Conservation (phyloP, 768 basidiomycete species). For the Tulasnella sp. region DNA sequence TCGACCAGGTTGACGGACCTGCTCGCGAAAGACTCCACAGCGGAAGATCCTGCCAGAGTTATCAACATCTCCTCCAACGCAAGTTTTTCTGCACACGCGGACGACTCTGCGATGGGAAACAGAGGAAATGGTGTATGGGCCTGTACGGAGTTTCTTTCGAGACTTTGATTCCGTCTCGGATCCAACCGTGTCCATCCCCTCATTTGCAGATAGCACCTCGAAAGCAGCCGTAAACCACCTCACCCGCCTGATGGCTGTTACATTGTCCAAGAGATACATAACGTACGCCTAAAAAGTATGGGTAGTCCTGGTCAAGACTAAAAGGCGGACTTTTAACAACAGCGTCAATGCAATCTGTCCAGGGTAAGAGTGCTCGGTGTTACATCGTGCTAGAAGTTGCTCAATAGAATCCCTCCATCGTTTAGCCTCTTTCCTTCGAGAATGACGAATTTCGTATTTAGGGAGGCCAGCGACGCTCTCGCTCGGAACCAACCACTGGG, state of each 20-base stretch:
- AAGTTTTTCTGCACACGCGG: constrained; percentile 52
- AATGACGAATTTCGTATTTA: constrained; percentile 75
- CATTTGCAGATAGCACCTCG: constrained; percentile 61
- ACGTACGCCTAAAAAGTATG: constrained; percentile 49
- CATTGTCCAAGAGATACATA: constrained; percentile 56
- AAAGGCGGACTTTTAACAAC: background rate
- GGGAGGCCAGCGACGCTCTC: constrained; percentile 55
- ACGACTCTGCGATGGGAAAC: constrained; percentile 48
- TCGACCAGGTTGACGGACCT: constrained; percentile 52
- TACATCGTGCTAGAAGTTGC: no score
- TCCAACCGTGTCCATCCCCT: background rate
- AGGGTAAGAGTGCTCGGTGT: constrained; percentile 49
- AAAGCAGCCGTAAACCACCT: constrained; percentile 85
- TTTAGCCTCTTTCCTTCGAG: constrained; percentile 71
- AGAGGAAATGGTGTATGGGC: constrained; percentile 68
- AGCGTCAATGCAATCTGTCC: constrained; percentile 84
- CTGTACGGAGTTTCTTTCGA: constrained; percentile 51
- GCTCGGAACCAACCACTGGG: constrained; percentile 59
- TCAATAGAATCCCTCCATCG: background rate
- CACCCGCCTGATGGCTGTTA: constrained; percentile 65
- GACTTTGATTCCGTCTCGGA: background rate
- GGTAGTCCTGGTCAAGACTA: background rate
- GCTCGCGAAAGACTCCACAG: constrained; percentile 59
- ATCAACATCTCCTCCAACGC: constrained; percentile 79
- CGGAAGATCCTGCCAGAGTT: constrained; percentile 64